Conservation (phyloP, 1,284 basidiomycete genomes). For the Leccinum cinnamomeum region DNA sequence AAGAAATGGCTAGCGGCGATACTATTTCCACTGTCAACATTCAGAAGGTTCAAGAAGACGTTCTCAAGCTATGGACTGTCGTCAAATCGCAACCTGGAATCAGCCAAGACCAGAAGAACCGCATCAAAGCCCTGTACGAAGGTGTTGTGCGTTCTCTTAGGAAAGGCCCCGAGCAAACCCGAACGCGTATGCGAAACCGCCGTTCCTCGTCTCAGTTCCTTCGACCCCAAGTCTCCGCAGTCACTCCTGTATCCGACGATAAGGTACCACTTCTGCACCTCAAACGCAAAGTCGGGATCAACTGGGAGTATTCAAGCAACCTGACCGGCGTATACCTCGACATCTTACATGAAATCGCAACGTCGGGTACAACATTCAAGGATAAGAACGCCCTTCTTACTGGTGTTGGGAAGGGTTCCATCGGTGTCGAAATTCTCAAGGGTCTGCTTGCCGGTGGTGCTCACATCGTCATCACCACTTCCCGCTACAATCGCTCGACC, state of each 20-base stretch:
- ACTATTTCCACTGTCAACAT: no score
- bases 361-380: constrained; percentile 96
- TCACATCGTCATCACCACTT: constrained; percentile 96
- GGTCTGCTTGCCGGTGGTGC: constrained; percentile 95
- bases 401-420: constrained; percentile 96
- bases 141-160: constrained; percentile 87
- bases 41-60: no score
- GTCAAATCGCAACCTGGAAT: constrained; percentile 97
- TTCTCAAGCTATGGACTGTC: constrained; percentile 78
- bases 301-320: constrained; percentile 97
- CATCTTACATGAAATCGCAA: constrained; percentile 96
- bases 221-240: constrained; percentile 77
- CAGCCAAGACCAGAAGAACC: constrained; percentile 94
- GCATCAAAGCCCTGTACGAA: constrained; percentile 95
- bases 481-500: constrained; percentile 88
- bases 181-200: constrained; percentile 63
- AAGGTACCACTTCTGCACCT: constrained; percentile 94
- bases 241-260: constrained; percentile 82
- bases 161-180: constrained; percentile 61
- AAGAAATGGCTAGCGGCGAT: constrained; percentile 30
- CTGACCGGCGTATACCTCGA: constrained; percentile 95
- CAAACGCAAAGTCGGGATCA: constrained; percentile 95
- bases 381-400: constrained; percentile 98
- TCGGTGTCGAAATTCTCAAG: constrained; percentile 97
- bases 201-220: constrained; percentile 94